phyloP scores from a whole-genome alignment of 2,329 filamentous ascomycete genomes.

The Graphilbum ipis-grandicollis region DNA sequence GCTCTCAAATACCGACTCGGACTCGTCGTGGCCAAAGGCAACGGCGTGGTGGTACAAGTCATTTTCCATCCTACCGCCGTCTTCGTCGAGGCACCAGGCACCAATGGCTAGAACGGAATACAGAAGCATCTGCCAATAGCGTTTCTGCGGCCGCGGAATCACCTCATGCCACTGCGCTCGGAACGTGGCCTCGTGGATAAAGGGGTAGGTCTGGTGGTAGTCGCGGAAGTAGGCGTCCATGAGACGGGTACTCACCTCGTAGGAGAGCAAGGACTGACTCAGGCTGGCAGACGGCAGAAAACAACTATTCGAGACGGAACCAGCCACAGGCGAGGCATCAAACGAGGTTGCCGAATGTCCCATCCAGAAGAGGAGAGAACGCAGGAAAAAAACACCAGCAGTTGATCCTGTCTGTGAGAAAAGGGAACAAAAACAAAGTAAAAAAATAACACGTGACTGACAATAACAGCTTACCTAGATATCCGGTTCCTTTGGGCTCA shows the following conservation, averaged over 20 bases:
- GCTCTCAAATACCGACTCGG: constrained; percentile 2
- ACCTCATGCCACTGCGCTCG: constrained; percentile 4
- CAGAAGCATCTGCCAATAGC: constrained; percentile 3
- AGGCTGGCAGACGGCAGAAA: neutral
- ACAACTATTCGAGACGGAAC: neutral
- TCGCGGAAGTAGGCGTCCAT: constrained; percentile 3
- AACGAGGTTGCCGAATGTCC: too few relatives aligned
- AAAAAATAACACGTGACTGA: too few relatives aligned
- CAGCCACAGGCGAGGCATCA: neutral
- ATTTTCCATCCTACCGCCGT: neutral
- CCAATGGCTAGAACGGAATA: constrained; percentile 2
- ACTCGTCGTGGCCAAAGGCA: constrained; percentile 2
- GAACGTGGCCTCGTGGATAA: constrained; percentile 3
- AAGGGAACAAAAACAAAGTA: too few relatives aligned
- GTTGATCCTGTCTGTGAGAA: constrained; percentile 3
- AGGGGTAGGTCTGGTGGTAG: constrained; percentile 3
- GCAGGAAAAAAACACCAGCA: constrained; percentile 3
- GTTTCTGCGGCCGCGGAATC: constrained; percentile 1
- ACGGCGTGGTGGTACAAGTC: constrained; percentile 2
- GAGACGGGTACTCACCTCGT: neutral
- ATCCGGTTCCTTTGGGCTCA: constrained; percentile 3
- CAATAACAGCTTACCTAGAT: too few relatives aligned
- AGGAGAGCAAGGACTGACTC: neutral
- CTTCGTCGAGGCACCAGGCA: constrained; percentile 1
- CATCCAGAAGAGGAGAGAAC: constrained; percentile 2